Evolutionary conservation across 352 stramenopile species (phyloP), one percentile per base, ranked within the genome.

Genomic region (Globisporangium perplexum): DNA sequence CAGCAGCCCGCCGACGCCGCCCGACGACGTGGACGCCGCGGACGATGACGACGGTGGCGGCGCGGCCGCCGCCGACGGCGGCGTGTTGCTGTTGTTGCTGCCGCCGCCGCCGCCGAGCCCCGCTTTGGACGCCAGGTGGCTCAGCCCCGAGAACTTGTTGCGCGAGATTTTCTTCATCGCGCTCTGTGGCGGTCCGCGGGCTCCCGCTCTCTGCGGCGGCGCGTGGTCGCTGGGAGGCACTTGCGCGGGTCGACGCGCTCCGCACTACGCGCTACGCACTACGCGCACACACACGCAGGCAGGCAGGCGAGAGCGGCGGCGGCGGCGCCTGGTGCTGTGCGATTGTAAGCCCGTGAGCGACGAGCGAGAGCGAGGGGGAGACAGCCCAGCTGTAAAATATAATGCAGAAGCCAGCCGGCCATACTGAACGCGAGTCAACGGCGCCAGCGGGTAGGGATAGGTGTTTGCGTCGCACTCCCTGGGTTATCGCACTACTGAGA

Each of bases 141-240:
- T 71, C 18, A 76, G 62, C 53, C 62, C 63, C 44, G 63, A 66
- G 59, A 86, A 86, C 50, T 86, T 86, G 60, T 83, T 90, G 46
- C 74, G 71, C 28, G 74, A 70, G 57, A 84, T 82, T 51, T 87
- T 88, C 66, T 83, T 86, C 76, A 87, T 89, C 39, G 33, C 15
- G 14, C 18, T 11, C 26, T n/a, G 26, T 30, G 7, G 6, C 15
- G 53, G 50, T 60, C 43, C 57, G 46, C 26, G 46, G 23, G 31
- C 26, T 17, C 12, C 14, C 33, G 33, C 12, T 7, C 12, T 12
- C 2, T 10, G 31, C 14, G 4, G 33, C 33, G 33, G 33, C 33
- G 33, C 33, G 33, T 39, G 33, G 33, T 18, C 26, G 26, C 26
- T 30, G n/a, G n/a, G n/a, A n/a, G n/a, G n/a, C 31, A 38, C 31